Base-by-base conservation (phyloP, 768 basidiomycete species). In the Mycena indigotica region DNA sequence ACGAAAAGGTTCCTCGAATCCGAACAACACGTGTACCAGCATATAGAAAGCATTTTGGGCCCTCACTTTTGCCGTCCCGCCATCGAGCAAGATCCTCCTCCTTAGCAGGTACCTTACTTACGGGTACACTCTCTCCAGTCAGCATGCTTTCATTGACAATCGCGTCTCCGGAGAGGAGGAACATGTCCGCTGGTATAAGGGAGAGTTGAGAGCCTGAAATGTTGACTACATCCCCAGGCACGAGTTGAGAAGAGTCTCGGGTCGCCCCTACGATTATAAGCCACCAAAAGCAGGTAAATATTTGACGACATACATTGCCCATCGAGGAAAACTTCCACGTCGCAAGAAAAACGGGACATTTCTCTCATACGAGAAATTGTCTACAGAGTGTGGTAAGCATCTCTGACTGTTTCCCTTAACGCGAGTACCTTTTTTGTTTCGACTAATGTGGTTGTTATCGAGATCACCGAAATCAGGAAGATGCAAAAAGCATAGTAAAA, bases 101-200 rank as follows among this genome's bases (percentile, higher is more conserved):
- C 67, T 87, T 93, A 57, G 88, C 82, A 0, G 95, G 89, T 19
- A 83, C 73, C 70, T 99, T 99, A 70, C 91, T 91, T 51, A 99
- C 93, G 2, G 97, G 97, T 0, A 99, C 93, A 62, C 95, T 97
- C 74, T 99, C 97, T 13, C 97, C 97, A 0, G 97, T 98, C 23
- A 99, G 84, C 97, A 99, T 98, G 61, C 94, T 96, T 75, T 99
- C 97, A 70, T 98, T 98, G 50, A 98, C 89, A 56, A 99, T 96
- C 1, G 95, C 94, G 70, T 99, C 97, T 1, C 97, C 97, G 2
- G 93, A 92, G 26, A 99, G 84, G 6, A 99, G 80, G 62, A 98
- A 84, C 61, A 96, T 80, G 70, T 99, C 97, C 15, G 93, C 91
- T 3, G 97, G 97, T 62, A 99, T 80, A 28, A 87, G 72, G 8